Base-by-base conservation (phyloP, 306 rosid genomes). In the Myrica gale region DNA sequence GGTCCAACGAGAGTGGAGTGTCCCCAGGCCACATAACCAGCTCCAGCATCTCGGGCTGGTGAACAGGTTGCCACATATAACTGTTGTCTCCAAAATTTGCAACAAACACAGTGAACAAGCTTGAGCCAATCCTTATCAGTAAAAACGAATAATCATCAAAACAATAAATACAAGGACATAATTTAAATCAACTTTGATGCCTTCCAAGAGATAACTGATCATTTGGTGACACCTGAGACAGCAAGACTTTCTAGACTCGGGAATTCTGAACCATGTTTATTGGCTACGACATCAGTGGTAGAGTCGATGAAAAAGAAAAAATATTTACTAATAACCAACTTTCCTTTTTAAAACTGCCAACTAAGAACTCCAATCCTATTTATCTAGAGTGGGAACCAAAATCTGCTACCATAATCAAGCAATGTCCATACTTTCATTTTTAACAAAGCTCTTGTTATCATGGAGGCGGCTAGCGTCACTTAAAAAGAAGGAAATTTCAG, bases 1-100 rank as follows among this genome's bases (percentile, higher is more conserved):
- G 99, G 98, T 73, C 99, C 99, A 61, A 92, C 92, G 52, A 96
- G 98, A 62, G 96, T 89, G 72, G 99, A 96, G 90, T 96, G 99
- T 17, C 99, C 99, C 97, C 98, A 96, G 69, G 98, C 96, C 70
- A 96, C 93, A 78, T 96, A 96, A 83, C 97, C 81, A 77, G 96
- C 88, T 70, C 84, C 89, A 78, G 85, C 78, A 71, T 92, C 97
- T 77, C 99, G 96, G 74, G 99, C 99, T 76, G 97, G 96, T 55
- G 99, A 90, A 80, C 99, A 96, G 39, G 99, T 96, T 68, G 99
- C 99, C 65, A 96, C 94, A 75, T 88, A 96, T 78, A 96, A 71
- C 98, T 96, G 88, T 74, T 48, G 74, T 44, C 21, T 44, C 21
- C 57, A 66, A 23, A 52, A 70, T 75, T 54, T 80, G 42, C 45